Conservation (phyloP, 1,284 basidiomycete species). For the Sporisorium sorghi region DNA sequence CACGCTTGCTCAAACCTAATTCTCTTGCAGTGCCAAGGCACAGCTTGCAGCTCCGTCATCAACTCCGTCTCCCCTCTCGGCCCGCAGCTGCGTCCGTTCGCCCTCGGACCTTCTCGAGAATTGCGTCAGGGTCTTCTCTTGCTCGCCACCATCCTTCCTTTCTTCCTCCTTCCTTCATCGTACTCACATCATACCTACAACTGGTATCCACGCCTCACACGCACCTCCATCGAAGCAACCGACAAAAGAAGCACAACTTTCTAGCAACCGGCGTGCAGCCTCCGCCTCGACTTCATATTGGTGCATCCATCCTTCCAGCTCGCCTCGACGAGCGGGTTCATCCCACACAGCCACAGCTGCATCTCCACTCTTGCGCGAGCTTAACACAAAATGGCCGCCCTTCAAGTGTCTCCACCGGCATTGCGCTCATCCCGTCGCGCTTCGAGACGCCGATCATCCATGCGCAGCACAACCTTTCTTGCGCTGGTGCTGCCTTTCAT, state of each 20-base stretch:
- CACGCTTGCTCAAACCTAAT: background rate
- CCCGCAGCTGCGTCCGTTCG: background rate
- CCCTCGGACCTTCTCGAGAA: slow-evolving; percentile 13
- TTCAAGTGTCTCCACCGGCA: background rate
- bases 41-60: slow-evolving; percentile 9
- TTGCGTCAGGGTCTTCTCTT: slow-evolving; percentile 9
- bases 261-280: slow-evolving; percentile 28
- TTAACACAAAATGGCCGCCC: slow-evolving; percentile 7
- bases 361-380: background rate
- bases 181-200: slow-evolving; percentile 3
- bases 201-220: background rate
- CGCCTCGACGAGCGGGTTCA: slow-evolving; percentile 38
- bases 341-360: slow-evolving; percentile 4
- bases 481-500: slow-evolving; percentile 14
- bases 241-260: slow-evolving; percentile 5
- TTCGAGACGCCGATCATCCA: background rate
- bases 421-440: background rate
- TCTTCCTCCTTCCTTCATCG: slow-evolving; percentile 1
- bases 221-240: background rate
- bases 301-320: slow-evolving; percentile 26
- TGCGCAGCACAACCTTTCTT: background rate
- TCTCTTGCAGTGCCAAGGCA: too few relatives aligned
- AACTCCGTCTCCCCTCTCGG: slow-evolving; percentile 13
- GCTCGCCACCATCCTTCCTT: slow-evolving; percentile 3
- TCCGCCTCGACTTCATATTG: slow-evolving; percentile 37